A percentile compares a stretch with the other conserved stretches of the same genome.
Evolutionary conservation across 2,329 filamentous ascomycete genomes (phyloP).

Genomic region (Piedraia hortae): DNA sequence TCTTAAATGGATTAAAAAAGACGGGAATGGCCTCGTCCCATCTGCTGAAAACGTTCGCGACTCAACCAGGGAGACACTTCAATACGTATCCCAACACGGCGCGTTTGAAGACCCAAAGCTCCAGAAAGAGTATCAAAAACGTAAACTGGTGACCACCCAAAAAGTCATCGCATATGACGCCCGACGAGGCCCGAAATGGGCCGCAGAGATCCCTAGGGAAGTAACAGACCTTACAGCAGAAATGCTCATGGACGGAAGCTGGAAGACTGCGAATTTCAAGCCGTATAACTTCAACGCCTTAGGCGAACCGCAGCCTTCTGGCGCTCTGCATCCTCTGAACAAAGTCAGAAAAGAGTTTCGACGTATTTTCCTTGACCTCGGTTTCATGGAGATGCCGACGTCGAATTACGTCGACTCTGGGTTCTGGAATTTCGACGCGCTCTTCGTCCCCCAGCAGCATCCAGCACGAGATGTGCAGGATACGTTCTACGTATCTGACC

Average conservation of each 20-base stretch:
- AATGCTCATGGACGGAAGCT: conserved; percentile 65
- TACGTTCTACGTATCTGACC: conserved; percentile 94
- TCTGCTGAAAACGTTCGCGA: conserved; percentile 50
- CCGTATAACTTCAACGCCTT: conserved; percentile 48
- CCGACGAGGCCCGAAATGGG: conserved; percentile 65
- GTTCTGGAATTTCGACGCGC: conserved; percentile 97
- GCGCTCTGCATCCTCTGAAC: conserved; percentile 34
- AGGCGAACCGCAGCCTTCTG: conserved; percentile 30
- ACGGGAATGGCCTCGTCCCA: conserved; percentile 26
- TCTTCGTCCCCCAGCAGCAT: conserved; percentile 93
- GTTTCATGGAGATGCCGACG: conserved; percentile 94
- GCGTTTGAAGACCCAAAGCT: conserved; percentile 47
- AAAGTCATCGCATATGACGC: conserved; percentile 72
- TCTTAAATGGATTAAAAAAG: conserved; percentile 38
- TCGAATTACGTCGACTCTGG: conserved; percentile 78
- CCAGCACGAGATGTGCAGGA: conserved; percentile 92
- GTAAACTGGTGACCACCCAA: conserved; percentile 60
- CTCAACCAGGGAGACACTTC: conserved; percentile 46
- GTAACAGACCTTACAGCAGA: conserved; percentile 87
- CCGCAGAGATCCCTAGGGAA: conserved; percentile 67
- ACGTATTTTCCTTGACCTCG: conserved; percentile 97
- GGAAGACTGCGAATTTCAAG: conserved; percentile 81
- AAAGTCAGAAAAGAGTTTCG: conserved; percentile 92
- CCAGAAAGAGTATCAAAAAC: conserved; percentile 62
- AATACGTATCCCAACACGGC: conserved; percentile 40